Base-by-base conservation (phyloP, 352 stramenopile genomes). In the Phytophthora europaea region DNA sequence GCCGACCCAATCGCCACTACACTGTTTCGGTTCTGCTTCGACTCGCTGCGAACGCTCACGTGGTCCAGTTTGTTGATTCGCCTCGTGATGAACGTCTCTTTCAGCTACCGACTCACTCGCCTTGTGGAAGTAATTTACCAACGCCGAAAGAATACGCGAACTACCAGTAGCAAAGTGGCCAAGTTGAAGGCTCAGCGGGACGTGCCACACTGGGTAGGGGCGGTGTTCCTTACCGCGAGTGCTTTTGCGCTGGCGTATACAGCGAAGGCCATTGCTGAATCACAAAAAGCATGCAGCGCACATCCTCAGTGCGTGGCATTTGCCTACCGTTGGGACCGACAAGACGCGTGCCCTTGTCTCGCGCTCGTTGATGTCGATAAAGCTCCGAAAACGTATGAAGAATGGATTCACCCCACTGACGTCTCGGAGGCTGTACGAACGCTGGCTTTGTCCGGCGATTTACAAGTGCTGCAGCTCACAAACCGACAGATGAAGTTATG, bases 261-360 rank as follows among this genome's bases (percentile, higher is more conserved):
- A 0, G 31, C 52, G 8, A 53, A 36, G 36, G 28, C 62, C 15
- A 75, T 81, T n/a, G n/a, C 51, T 0, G 45, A 54, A 1, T 76
- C 69, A 0, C 64, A 55, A 16, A 53, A 38, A 12, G 23, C 50
- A 31, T 75, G 61, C 38, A 43, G 26, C 7, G 43, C 16, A 18
- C 69, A 38, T 26, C 53, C 70, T 16, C 38, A 74, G 40, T 75
- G 72, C 47, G 61, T 67, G 12, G 61, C 43, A 1, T 65, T 52
- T 20, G 48, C 60, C 26, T 68, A 74, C 45, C 57, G 73, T 4
- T 65, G 74, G 71, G 4, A 54, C 22, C 50, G 51, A 6, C 23
- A 50, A 9, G 63, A 67, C 5, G 20, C 52, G 5, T 88, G 81
- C 36, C 71, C 76, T 2, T 88, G 81, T 16, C 51, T 84, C 1